Conservation (phyloP, 1,139 yeast species). For the Suhomyces guaymorum region DNA sequence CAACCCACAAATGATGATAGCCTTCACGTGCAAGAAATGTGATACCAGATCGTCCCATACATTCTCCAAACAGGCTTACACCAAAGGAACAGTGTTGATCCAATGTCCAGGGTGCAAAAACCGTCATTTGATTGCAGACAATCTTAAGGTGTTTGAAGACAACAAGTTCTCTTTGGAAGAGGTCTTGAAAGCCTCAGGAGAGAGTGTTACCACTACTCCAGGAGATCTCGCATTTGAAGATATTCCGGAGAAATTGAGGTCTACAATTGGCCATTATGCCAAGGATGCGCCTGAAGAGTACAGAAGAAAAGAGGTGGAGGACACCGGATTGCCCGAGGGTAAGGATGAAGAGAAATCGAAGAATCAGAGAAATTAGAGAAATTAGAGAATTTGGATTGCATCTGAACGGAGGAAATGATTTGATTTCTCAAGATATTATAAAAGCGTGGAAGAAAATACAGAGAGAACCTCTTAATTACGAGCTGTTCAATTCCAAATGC, state of each 20-base stretch:
- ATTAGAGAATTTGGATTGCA: too few relatives aligned
- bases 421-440: too few relatives aligned
- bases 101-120: conserved; percentile 91
- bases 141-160: conserved; percentile 80
- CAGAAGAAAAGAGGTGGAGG: conserved; percentile 18
- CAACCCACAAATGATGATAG: conserved; percentile 78
- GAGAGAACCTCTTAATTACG: too few relatives aligned
- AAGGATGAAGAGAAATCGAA: conserved; percentile 2
- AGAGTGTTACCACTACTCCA: conserved; percentile 59
- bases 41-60: conserved; percentile 80
- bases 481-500: too few relatives aligned
- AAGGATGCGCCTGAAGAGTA: conserved; percentile 57
- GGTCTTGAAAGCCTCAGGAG: conserved; percentile 75
- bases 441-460: too few relatives aligned
- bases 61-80: conserved; percentile 89
- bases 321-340: conserved; percentile 10
- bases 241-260: conserved; percentile 64
- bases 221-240: conserved; percentile 72
- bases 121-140: conserved; percentile 92
- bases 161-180: conserved; percentile 74
- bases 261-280: conserved; percentile 61
- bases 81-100: conserved; percentile 80
- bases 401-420: too few relatives aligned
- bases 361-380: too few relatives aligned
- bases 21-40: conserved; percentile 92